Percentiles rank a stretch among this genome's conserved stretches.
phyloP scores from a whole-genome alignment of 345 rosid genomes.

The Atalantia buxifolia region DNA sequence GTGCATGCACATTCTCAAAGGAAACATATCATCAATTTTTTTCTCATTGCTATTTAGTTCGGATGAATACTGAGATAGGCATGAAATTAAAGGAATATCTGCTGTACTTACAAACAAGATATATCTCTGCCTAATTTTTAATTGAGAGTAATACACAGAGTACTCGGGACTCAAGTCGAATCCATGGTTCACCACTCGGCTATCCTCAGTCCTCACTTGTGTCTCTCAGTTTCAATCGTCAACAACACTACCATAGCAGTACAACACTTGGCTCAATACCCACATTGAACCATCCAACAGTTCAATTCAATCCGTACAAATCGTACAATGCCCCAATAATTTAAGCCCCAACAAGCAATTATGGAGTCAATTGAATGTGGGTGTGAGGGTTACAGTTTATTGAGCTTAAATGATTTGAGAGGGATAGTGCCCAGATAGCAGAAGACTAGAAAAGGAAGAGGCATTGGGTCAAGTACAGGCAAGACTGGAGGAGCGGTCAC shows the following conservation, averaged over 20 bases:
- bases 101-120: no score
- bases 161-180: no score
- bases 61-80: no score
- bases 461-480: slow-evolving; percentile 93
- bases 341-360: slow-evolving; percentile 5
- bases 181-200: background rate
- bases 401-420: no score
- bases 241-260: background rate
- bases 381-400: slow-evolving; percentile 62
- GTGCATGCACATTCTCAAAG: no score
- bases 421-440: no score
- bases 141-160: no score
- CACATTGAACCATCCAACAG: background rate
- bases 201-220: slow-evolving; percentile 35
- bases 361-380: slow-evolving; percentile 16
- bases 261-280: slow-evolving; percentile 16
- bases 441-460: no score
- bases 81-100: no score
- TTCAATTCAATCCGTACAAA: slow-evolving; percentile 18
- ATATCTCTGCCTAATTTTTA: no score
- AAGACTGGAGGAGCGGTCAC: slow-evolving; percentile 94
- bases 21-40: no score
- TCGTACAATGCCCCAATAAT: slow-evolving; percentile 24
- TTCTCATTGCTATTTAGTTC: no score
- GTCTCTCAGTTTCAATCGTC: slow-evolving; percentile 18